These are phyloP conservation scores for Xylariaceae sp. DNA, from an alignment of 2,329 filamentous ascomycete genomes.

Conservation along the genomic window DNA sequence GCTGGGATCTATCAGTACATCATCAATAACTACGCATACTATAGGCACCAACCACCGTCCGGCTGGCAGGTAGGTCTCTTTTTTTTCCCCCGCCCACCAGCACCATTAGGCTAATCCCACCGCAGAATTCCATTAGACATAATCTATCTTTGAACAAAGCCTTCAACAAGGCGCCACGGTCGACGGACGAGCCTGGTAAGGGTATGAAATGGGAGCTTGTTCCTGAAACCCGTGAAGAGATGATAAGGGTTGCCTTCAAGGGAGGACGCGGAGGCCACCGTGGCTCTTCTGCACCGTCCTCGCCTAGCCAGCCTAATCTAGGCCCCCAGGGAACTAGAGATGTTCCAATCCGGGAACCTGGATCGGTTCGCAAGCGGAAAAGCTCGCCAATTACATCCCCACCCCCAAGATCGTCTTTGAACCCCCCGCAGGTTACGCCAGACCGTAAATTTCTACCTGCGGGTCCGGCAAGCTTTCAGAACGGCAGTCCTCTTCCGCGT, in stretches of 20 bases:
- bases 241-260: slow-evolving; percentile 72
- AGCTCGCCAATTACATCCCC: slow-evolving; percentile 58
- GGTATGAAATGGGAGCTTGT: slow-evolving; percentile 99
- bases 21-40: slow-evolving; percentile 88
- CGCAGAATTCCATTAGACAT: slow-evolving; percentile 90
- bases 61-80: slow-evolving; percentile 81
- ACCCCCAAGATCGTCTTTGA: slow-evolving; percentile 52
- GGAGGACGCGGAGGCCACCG: slow-evolving; percentile 66
- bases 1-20: slow-evolving; percentile 95
- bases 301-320: slow-evolving; percentile 58
- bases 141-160: slow-evolving; percentile 94
- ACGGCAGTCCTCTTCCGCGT: slow-evolving; percentile 66
- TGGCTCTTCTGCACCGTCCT: slow-evolving; percentile 72
- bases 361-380: slow-evolving; percentile 60
- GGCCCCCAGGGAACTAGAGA: slow-evolving; percentile 59
- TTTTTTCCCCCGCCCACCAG: slow-evolving; percentile 1
- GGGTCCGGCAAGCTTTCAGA: slow-evolving; percentile 47
- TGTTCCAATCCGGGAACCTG: slow-evolving; percentile 53
- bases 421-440: slow-evolving; percentile 59
- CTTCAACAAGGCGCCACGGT: slow-evolving; percentile 89
- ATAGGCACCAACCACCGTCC: slow-evolving; percentile 72
- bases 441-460: slow-evolving; percentile 52
- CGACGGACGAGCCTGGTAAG: slow-evolving; percentile 94
- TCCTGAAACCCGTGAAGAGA: slow-evolving; percentile 81
- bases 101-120: slow-evolving; percentile 28